phyloP scores from a whole-genome alignment of 495 filamentous ascomycete species.

The Xylaria grammica region DNA sequence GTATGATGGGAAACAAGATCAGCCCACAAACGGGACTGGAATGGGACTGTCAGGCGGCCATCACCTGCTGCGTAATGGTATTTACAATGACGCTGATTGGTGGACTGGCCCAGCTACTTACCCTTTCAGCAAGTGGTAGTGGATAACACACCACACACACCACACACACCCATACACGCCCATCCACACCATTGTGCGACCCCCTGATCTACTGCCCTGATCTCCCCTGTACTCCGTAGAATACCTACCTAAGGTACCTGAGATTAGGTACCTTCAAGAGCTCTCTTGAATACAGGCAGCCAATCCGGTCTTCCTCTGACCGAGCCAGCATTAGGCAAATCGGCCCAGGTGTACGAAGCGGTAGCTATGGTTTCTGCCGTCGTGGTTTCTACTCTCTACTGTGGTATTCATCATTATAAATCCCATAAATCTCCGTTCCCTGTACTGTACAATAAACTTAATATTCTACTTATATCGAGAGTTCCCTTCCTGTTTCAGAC shows the following conservation, averaged over 20 bases:
- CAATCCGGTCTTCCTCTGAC: slow-evolving; percentile 2
- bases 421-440: slow-evolving; percentile 2
- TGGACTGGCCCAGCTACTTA: neutral
- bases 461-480: slow-evolving; percentile 5
- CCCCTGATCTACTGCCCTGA: slow-evolving; percentile 6
- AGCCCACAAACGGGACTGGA: slow-evolving; percentile 22
- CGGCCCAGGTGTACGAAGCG: no score
- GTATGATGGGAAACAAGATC: slow-evolving; percentile 19
- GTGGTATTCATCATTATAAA: slow-evolving; percentile 2
- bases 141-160: no score
- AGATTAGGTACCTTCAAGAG: no score
- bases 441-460: neutral
- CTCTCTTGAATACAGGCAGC: no score
- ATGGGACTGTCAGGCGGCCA: slow-evolving; percentile 19
- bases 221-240: neutral
- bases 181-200: neutral
- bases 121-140: slow-evolving; percentile 7
- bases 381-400: no score
- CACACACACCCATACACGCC: neutral
- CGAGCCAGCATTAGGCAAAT: slow-evolving; percentile 8
- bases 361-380: no score
- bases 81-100: neutral
- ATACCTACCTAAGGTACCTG: neutral
- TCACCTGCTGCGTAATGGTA: slow-evolving; percentile 24
- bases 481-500: slow-evolving; percentile 7